phyloP scores from a whole-genome alignment of 345 rosid genomes.

The Linum usitatissimum region DNA sequence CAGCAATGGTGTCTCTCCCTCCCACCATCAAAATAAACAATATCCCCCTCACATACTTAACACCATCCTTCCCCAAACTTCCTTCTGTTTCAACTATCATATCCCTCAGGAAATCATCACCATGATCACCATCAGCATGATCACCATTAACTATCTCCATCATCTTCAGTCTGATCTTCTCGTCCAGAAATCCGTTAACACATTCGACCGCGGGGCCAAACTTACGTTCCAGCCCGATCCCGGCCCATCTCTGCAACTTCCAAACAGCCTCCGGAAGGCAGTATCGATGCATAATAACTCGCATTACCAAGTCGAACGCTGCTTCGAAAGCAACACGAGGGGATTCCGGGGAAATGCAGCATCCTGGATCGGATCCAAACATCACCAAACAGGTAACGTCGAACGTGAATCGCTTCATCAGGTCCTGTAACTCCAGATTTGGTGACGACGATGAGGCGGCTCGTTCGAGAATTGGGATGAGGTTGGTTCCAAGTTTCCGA shows the following conservation, averaged over 20 bases:
- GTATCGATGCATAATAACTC: not conserved
- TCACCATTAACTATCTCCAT: too few relatives aligned
- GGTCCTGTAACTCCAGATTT: slow-evolving; percentile 17
- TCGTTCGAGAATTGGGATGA: slow-evolving; percentile 10
- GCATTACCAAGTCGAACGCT: not conserved
- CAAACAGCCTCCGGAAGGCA: not conserved
- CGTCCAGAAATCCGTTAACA: not conserved
- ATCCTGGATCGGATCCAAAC: slow-evolving; percentile 4
- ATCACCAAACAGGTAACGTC: not conserved
- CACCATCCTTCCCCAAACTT: not conserved
- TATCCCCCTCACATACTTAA: slow-evolving; percentile 1
- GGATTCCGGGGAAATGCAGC: slow-evolving; percentile 1
- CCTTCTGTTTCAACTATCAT: not conserved
- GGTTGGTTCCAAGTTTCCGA: not conserved
- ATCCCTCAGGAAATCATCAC: not conserved
- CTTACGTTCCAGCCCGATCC: slow-evolving; percentile 9
- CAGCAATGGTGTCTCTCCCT: not conserved
- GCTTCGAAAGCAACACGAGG: not conserved
- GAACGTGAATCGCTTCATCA: slow-evolving; percentile 5
- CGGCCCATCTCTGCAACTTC: slow-evolving; percentile 10
- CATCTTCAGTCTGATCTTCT: not conserved
- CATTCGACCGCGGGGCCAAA: not conserved
- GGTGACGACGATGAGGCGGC: not conserved
- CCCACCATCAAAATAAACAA: not conserved
- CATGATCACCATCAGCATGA: too few relatives aligned